Evolutionary conservation across 2,329 filamentous ascomycete species (phyloP), one percentile per base, ranked within the genome.

Genomic region (Xylariaceae sp.): DNA sequence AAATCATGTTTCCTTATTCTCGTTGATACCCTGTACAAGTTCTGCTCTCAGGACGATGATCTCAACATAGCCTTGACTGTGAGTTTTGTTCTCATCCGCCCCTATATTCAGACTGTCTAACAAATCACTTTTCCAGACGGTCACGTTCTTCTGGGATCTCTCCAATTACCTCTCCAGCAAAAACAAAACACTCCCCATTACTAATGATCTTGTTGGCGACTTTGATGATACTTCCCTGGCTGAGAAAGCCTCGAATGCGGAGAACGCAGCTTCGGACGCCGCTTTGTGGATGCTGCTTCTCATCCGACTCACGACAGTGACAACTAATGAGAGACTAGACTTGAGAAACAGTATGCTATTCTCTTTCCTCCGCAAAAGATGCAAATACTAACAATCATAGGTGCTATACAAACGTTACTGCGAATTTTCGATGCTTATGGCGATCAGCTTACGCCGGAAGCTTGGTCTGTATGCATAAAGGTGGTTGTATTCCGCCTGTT

Each of bases 101-200:
- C 13, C 41, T 52, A 41, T n/a, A 53, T 11, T 17, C 41, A 55
- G 18, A 49, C 64, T 17, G 65, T 64, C 41, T 58, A 58, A 59
- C 37, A 39, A 41, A 55, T 67, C 56, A 54, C 61, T 44, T 34
- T 39, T 52, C 18, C 54, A 90, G 84, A 94, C 92, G 1, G 90
- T 96, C 7, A 96, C 93, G 0, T 94, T 96, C 70, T 96, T 96
- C 73, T 97, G 92, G 91, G 92, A 93, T 56, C 83, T 97, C 6
- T 96, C 93, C 0, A 92, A 97, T 72, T 94, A 92, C 64, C 79
- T 97, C 3, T 87, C 84, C 1, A 76, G 80, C 2, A 84, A 82
- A 65, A 84, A 80, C 56, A 79, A 78, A 59, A 78, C 80, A 0
- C 80, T 87, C 50, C 79, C 81, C 1, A 82, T 88, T 37, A 85